Evolutionary conservation across 148 eudicot genomes (phyloP).

Genomic region (Dysphania ambrosioides): DNA sequence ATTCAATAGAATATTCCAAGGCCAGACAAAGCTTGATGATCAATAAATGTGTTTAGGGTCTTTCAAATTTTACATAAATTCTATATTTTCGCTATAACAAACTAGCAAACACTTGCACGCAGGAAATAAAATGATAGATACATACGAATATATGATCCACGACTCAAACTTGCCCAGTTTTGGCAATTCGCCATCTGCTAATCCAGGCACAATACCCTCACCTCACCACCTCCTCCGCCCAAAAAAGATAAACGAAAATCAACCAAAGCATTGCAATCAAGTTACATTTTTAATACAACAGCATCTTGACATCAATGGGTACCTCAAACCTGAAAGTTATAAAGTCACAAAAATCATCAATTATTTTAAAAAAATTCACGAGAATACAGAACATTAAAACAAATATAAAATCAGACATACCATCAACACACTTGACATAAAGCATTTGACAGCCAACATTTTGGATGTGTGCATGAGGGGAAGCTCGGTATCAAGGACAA

Average conservation of each 20-base stretch:
- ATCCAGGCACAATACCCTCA: background rate
- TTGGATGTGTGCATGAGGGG: background rate
- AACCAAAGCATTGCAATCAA: background rate
- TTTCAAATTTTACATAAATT: no score
- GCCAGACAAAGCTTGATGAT: no score
- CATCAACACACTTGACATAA: background rate
- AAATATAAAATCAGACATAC: constrained; percentile 13
- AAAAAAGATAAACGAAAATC: background rate
- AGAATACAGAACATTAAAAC: background rate
- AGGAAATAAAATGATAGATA: background rate
- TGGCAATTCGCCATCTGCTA: background rate
- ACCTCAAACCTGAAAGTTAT: background rate
- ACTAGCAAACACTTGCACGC: background rate
- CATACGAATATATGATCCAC: background rate
- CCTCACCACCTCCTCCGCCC: background rate
- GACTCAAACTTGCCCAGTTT: background rate
- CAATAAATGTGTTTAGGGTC: no score
- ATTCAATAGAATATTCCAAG: no score
- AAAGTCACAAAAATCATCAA: background rate
- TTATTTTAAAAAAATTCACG: background rate
- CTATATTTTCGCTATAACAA: no score
- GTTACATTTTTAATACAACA: background rate
- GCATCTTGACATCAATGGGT: background rate
- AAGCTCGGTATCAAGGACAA: constrained; percentile 4
- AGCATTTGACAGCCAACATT: constrained; percentile 1